A percentile compares a stretch with the other conserved stretches of the same genome.
Evolutionary conservation across 164 flowering plant species (phyloP).

Genomic region (Protea cynaroides): DNA sequence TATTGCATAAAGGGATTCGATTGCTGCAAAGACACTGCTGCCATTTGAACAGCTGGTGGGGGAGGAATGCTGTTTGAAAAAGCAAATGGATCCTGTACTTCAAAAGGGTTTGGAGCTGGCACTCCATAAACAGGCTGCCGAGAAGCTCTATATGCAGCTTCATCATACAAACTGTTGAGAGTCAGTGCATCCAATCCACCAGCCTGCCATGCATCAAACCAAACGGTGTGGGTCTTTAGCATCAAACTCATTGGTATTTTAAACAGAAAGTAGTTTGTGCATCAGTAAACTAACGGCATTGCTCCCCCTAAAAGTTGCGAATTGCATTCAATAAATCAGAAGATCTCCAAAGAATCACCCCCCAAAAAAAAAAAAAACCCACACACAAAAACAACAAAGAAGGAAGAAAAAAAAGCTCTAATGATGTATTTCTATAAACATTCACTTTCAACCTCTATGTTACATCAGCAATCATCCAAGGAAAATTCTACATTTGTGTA

Average conservation of each 20-base stretch:
- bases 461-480: too few relatives aligned
- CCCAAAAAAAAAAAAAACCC: too few relatives aligned
- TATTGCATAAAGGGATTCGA: conserved; percentile 63
- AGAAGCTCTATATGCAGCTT: conserved; percentile 76
- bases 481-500: too few relatives aligned
- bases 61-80: conserved; percentile 49
- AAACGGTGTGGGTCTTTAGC: not conserved
- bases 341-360: too few relatives aligned
- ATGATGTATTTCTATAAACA: too few relatives aligned
- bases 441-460: too few relatives aligned
- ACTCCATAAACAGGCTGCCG: conserved; percentile 79
- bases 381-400: too few relatives aligned
- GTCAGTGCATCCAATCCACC: conserved; percentile 92
- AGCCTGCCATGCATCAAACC: conserved; percentile 44
- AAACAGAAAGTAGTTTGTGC: not conserved
- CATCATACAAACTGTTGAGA: conserved; percentile 80
- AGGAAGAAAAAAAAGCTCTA: too few relatives aligned
- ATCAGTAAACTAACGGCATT: too few relatives aligned
- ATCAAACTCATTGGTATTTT: not conserved
- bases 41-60: conserved; percentile 71
- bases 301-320: too few relatives aligned
- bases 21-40: conserved; percentile 58
- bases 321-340: not conserved
- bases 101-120: conserved; percentile 86
- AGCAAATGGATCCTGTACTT: conserved; percentile 81